Conservation (phyloP, 352 stramenopile genomes). For the Pythium phragmiticola region DNA sequence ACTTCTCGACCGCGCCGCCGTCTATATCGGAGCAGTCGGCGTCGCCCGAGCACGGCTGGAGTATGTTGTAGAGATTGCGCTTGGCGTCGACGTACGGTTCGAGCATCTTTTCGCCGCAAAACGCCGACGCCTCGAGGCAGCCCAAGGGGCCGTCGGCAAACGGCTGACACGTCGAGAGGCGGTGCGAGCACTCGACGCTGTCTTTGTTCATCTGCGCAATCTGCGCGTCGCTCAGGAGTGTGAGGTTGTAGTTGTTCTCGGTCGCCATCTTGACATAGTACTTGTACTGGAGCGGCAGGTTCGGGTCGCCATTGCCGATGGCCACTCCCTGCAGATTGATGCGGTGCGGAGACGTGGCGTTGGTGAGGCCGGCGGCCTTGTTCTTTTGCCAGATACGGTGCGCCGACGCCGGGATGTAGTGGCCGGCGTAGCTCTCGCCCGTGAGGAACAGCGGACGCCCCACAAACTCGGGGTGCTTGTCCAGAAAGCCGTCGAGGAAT, state of each 20-base stretch:
- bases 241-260: constrained; percentile 61
- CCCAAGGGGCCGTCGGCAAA: background rate
- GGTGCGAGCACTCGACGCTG: constrained; percentile 21
- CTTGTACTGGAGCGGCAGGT: constrained; percentile 34
- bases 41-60: constrained; percentile 37
- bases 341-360: constrained; percentile 32
- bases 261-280: constrained; percentile 43
- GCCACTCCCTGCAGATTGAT: constrained; percentile 62
- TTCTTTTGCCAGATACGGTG: constrained; percentile 44
- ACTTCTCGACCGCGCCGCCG: constrained; percentile 16
- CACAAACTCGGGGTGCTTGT: constrained; percentile 43
- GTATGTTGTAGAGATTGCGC: constrained; percentile 62
- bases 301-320: constrained; percentile 73
- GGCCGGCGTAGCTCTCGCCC: constrained; percentile 59
- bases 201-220: constrained; percentile 11
- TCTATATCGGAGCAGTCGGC: constrained; percentile 1
- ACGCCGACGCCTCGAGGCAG: background rate
- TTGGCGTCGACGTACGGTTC: constrained; percentile 28
- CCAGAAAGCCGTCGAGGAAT: constrained; percentile 57
- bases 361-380: constrained; percentile 17
- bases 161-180: constrained; percentile 9
- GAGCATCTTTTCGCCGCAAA: constrained; percentile 1
- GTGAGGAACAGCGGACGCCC: constrained; percentile 50
- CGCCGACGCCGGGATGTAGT: constrained; percentile 47
- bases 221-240: constrained; percentile 35